Base-by-base conservation (phyloP, 176 grass and related monocot genomes). In the Carex myosuroides region DNA sequence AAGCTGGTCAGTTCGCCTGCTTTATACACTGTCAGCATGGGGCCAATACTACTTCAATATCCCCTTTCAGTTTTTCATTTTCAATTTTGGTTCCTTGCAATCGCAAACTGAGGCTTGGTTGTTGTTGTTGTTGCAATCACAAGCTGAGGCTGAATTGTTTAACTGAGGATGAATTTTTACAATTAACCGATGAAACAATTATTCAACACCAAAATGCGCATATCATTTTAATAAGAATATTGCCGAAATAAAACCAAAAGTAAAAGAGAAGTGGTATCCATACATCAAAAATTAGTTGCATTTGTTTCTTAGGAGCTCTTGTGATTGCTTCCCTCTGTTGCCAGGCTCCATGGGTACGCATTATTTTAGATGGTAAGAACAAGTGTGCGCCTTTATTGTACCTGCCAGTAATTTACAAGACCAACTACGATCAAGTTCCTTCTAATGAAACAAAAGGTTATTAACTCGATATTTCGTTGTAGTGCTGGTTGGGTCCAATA, bases 371-470 rank as follows among this genome's bases (percentile, higher is more conserved):
- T 83, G 96, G 96, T 83, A 98, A 90, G 90, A 98, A 93, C 39
- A 98, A 86, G 88, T 98, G 89, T 77, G 89, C 96, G 55, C 96
- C 96, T 87, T 85, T 95, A 80, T 95, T 86, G 86, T 95, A 98
- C 74, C 96, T 98, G 84, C 67, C 82, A 70, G 77, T 88, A 42
- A 42, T 78, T 80, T 68, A 4, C 56, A 77, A 24, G 24, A 42
- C 14, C 67, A 75, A 42, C 17, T 85, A 54, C 58, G 22, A 70
- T 60, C 72, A 53, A 53, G 65, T 42, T 64, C 42, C 53, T 60
- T 66, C 63, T 46, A 80, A 85, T 85, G 17, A 82, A 85, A 22
- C 66, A 70, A 58, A 58, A 48, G 14, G 26, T 57, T 57, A 10
- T 8, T 78, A 12, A 5, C 70, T 54, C 21, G 13, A 29, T 13